Evolutionary conservation across 371 early-diverging fungal genomes (phyloP).

Genomic region (Pancytospora philotis): DNA sequence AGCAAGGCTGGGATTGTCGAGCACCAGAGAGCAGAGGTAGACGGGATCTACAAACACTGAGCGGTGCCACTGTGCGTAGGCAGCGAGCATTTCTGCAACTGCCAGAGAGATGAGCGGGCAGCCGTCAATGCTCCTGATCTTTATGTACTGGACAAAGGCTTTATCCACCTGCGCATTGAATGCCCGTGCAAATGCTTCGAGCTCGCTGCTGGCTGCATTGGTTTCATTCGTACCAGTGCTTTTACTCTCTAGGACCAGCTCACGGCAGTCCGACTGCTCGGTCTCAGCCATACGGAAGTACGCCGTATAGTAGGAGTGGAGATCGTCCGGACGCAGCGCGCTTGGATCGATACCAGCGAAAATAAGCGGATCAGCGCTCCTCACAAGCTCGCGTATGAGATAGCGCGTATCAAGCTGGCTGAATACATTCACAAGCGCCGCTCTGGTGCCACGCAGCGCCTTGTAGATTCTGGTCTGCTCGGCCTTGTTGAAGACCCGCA

Average conservation of each 20-base stretch:
- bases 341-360: neutral
- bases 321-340: neutral
- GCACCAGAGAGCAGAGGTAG: neutral
- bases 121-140: neutral
- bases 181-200: neutral
- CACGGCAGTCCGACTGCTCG: too few species aligned
- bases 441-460: neutral
- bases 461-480: conserved; percentile 1
- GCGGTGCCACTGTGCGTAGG: neutral
- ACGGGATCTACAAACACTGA: neutral
- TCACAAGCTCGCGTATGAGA: neutral
- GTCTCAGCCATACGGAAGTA: too few species aligned
- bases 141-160: neutral
- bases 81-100: neutral
- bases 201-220: neutral
- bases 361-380: neutral
- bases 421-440: neutral
- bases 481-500: neutral
- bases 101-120: neutral
- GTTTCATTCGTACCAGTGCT: neutral
- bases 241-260: neutral
- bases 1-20: neutral
- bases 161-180: neutral
- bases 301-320: neutral
- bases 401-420: neutral